These are phyloP conservation scores for Penicillium sclerotigenum DNA, from an alignment of 2,329 filamentous ascomycete genomes.

Conservation along the genomic window DNA sequence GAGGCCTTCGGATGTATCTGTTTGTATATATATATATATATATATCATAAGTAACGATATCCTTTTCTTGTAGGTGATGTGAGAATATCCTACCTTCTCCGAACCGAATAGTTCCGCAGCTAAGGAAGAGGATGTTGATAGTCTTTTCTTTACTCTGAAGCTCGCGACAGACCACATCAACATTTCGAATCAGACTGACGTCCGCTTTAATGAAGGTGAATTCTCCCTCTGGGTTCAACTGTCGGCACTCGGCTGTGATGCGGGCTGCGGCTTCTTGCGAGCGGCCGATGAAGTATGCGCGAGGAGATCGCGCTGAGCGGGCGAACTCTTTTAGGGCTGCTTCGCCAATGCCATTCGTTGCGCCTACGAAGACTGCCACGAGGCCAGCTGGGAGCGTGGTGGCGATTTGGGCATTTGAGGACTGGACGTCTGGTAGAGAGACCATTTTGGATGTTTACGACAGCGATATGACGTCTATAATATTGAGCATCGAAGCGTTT, in stretches of 20 bases:
- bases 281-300: slow-evolving; percentile 51
- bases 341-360: slow-evolving; percentile 52
- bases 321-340: slow-evolving; percentile 48
- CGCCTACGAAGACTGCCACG: slow-evolving; percentile 52
- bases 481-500: neutral
- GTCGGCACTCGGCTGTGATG: slow-evolving; percentile 44
- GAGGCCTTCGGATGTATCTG: slow-evolving; percentile 59
- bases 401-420: slow-evolving; percentile 12
- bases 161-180: slow-evolving; percentile 51
- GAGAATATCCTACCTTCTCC: slow-evolving; percentile 16
- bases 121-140: slow-evolving; percentile 57
- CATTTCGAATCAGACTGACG: slow-evolving; percentile 46
- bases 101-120: slow-evolving; percentile 45
- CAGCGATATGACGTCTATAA: neutral
- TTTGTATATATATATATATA: slow-evolving; percentile 46
- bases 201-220: slow-evolving; percentile 50
- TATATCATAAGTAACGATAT: neutral
- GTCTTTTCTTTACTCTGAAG: slow-evolving; percentile 51
- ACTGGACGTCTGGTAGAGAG: slow-evolving; percentile 6
- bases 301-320: slow-evolving; percentile 39
- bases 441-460: slow-evolving; percentile 6
- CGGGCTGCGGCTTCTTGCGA: slow-evolving; percentile 41
- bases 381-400: slow-evolving; percentile 37
- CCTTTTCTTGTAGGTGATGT: neutral
- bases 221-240: slow-evolving; percentile 45